Evolutionary conservation across 768 basidiomycete species (phyloP), one percentile per base, ranked within the genome.

Genomic region (Trametes meyenii): DNA sequence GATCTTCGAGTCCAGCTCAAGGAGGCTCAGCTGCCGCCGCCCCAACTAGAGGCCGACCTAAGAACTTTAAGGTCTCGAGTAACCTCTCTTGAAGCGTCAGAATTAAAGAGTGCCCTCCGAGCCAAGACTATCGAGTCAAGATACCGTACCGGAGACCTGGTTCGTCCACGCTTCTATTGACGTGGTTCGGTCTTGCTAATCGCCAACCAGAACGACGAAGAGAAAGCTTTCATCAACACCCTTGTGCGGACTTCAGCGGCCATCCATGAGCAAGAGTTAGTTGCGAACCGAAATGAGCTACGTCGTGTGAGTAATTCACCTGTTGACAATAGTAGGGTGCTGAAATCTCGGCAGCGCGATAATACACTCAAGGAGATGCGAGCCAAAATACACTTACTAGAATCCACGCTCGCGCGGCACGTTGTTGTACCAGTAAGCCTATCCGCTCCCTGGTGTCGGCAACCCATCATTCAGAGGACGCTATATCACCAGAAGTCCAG

Each of bases 221-320:
- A 76, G 56, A 75, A 70, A 56, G 48, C 59, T 2, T 74, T 75
- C 50, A 69, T 75, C 23, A 65, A 72, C 48, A 62, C 64, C 7
- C 64, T 76, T 3, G 53, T 72, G 8, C 69, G 70, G n/a, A 72
- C 71, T 13, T 69, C 73, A 10, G 72, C 71, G 39, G 55, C 69
- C 5, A 67, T 72, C n/a, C 69, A 75, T 46, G 73, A 76, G 54
- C 72, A 73, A 60, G 70, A 72, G 43, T 64, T 76, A 17, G 67
- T 74, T 14, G 66, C 68, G 21, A 75, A 75, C 35, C 70, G 72
- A 26, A 77, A 77, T 51, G 75, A 77, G 29, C 57, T 76, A 8
- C 67, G 73, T 58, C 69, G 74, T 26, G 74, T 75, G 49, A 29
- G 72, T 55, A 8, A 21, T 45, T 16, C 53, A 24, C 53, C 29